phyloP scores from a whole-genome alignment of 345 rosid species.

The Eucalyptus erythrocorys region DNA sequence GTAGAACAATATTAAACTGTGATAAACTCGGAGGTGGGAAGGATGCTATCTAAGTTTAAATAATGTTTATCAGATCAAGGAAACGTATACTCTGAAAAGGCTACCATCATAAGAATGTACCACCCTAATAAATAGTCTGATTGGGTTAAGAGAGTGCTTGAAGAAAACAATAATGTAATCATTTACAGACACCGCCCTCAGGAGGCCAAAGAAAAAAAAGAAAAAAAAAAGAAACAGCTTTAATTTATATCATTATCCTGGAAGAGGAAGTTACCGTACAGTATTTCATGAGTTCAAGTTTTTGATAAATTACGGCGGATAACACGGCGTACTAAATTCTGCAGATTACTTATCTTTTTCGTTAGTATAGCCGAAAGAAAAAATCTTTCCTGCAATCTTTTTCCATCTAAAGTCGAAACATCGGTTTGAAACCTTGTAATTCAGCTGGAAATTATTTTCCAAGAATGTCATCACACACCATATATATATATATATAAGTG shows the following conservation, averaged over 20 bases:
- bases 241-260: not conserved
- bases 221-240: not conserved
- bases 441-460: not conserved
- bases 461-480: not conserved
- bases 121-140: not conserved
- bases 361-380: not conserved
- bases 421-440: not conserved
- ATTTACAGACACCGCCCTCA: not conserved
- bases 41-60: no score
- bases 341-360: not conserved
- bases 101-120: not conserved
- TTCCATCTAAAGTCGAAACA: not conserved
- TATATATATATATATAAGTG: no score
- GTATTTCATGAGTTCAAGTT: not conserved
- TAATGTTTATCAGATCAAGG: not conserved
- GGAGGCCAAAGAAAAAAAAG: not conserved
- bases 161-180: not conserved
- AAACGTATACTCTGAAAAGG: not conserved
- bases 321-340: not conserved
- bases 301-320: not conserved
- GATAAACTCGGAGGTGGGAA: no score
- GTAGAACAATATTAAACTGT: no score
- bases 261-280: not conserved
- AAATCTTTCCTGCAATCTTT: not conserved
- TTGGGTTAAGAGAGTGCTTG: not conserved